phyloP scores from a whole-genome alignment of 2,329 filamentous ascomycete genomes.

The Alternaria conjuncta region DNA sequence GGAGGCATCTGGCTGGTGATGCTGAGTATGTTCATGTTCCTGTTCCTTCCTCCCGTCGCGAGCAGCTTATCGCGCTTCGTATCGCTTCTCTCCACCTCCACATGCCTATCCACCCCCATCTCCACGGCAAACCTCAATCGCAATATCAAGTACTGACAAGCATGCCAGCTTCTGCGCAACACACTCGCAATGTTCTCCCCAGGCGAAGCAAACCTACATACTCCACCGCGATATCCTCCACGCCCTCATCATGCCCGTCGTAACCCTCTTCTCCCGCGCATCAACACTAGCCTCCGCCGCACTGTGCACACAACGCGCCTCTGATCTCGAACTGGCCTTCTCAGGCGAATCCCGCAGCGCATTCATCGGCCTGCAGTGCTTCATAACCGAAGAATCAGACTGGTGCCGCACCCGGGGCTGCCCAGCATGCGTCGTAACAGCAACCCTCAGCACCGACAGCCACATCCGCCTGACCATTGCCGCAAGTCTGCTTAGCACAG shows the following conservation, averaged over 20 bases:
- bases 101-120: background rate
- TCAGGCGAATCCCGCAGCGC: constrained; percentile 62
- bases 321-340: constrained; percentile 65
- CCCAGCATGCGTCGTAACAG: constrained; percentile 57
- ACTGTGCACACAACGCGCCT: constrained; percentile 55
- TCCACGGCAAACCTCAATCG: background rate
- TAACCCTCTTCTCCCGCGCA: constrained; percentile 63
- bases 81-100: background rate
- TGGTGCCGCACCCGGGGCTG: constrained; percentile 65
- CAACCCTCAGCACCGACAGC: constrained; percentile 55
- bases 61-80: constrained; percentile 5
- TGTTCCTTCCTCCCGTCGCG: constrained; percentile 4
- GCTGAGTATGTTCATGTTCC: constrained; percentile 44
- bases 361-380: constrained; percentile 66
- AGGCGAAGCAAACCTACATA: constrained; percentile 51
- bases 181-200: constrained; percentile 44
- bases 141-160: background rate
- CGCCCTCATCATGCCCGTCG: constrained; percentile 64
- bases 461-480: constrained; percentile 56
- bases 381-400: constrained; percentile 62
- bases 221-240: constrained; percentile 66
- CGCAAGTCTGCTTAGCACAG: constrained; percentile 51
- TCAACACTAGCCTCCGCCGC: constrained; percentile 58
- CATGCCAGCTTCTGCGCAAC: constrained; percentile 48
- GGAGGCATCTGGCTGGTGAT: constrained; percentile 50